Base-by-base conservation (phyloP, 2,329 filamentous ascomycete species). In the Neocatenulostroma microsporum region DNA sequence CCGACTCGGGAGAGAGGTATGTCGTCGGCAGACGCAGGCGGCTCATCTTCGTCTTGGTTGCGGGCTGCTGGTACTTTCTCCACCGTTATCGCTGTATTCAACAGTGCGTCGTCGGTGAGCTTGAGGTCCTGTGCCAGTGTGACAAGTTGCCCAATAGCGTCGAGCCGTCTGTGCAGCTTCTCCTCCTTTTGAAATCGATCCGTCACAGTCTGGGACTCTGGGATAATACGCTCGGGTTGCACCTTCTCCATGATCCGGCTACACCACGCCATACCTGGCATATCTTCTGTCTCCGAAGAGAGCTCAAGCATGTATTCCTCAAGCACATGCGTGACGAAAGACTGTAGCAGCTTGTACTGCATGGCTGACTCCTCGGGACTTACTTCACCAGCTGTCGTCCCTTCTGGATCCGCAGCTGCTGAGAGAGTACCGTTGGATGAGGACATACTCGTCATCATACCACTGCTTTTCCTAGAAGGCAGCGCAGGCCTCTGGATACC, bases 291-390 rank as follows among this genome's bases (percentile, higher is more conserved):
- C 3, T 62, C 57, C 3, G 55, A 53, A 13, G 49, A 34, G 13
- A 72, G 46, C 5, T 63, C 63, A n/a, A 74, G 77, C 42, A 84
- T 71, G 47, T 85, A 89, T 30, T 80, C 74, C 55, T 88, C 83
- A 9, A 88, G 62, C 13, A 88, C 64, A 54, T 84, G 82, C 0
- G 82, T 85, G n/a, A 85, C 69, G 57, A 91, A 88, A 1, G 80
- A 78, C 53, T 85, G 80, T 17, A 89, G 62, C 12, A 89, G 64
- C 39, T 73, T 76, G 23, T 68, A 67, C 51, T 81, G 75, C 42
- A 87, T 64, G 7, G 69, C 72, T 2, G 64, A 64, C 56, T 88
- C 82, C 23, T 69, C 67, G 5, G 56, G 52, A 6, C 62, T 65
- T 1, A 62, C 50, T 12, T 68, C 66, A 10, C 53, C 56, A 54